A percentile compares a stretch with the other conserved stretches of the same genome.
Evolutionary conservation across 2,329 filamentous ascomycete species (phyloP).

Genomic region (Colletotrichum godetiae): DNA sequence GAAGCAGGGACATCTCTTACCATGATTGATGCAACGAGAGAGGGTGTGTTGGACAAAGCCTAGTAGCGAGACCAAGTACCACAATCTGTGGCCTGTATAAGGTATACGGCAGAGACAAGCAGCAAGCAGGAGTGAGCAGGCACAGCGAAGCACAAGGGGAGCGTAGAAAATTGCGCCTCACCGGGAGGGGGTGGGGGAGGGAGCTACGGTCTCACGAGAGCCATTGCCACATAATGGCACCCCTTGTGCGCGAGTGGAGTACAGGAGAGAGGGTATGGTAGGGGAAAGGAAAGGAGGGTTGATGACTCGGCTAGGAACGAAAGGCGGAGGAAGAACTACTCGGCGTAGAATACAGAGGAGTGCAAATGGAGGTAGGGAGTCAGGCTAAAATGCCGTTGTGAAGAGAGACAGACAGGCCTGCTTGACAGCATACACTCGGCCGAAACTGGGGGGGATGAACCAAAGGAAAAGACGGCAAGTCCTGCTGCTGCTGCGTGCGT

Average conservation of each 20-base stretch:
- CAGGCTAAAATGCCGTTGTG: constrained; percentile 33
- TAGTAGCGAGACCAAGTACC: constrained; percentile 48
- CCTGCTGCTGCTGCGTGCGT: constrained; percentile 1
- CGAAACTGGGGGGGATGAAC: constrained; percentile 22
- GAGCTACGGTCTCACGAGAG: constrained; percentile 45
- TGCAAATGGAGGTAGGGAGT: constrained; percentile 32
- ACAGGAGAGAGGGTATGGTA: constrained; percentile 32
- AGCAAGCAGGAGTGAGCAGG: constrained; percentile 35
- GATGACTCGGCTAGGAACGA: constrained; percentile 33
- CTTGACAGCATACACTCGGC: constrained; percentile 31
- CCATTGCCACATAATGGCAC: constrained; percentile 44
- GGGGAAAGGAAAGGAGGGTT: constrained; percentile 32
- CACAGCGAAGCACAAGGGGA: constrained; percentile 38
- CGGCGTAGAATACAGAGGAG: constrained; percentile 28
- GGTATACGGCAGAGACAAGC: constrained; percentile 44
- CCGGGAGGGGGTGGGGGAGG: constrained; percentile 38
- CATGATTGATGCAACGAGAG: constrained; percentile 57
- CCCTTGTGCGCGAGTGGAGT: constrained; percentile 37
- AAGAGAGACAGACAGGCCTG: constrained; percentile 33
- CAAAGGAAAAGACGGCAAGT: constrained; percentile 34
- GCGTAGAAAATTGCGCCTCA: constrained; percentile 39
- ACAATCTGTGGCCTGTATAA: constrained; percentile 49
- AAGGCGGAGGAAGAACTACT: constrained; percentile 25
- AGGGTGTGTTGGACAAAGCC: constrained; percentile 51
- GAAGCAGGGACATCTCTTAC: constrained; percentile 56